Conservation (phyloP, 768 basidiomycete species). For the Rhodotorula graminis region DNA sequence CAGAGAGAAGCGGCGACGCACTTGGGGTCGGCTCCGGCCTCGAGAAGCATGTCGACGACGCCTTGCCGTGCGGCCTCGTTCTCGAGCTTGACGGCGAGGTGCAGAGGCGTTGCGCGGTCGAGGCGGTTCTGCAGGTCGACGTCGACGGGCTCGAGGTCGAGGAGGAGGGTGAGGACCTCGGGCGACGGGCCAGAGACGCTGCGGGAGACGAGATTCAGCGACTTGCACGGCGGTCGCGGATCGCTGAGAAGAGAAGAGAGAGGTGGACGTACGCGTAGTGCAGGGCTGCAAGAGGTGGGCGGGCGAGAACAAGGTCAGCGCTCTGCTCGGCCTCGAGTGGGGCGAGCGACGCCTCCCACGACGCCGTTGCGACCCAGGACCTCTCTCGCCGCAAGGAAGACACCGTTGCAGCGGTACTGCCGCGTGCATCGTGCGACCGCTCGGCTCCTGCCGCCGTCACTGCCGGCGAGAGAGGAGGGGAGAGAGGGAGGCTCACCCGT, state of each 20-base stretch:
- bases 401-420: no score
- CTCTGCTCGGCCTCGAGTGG: no score
- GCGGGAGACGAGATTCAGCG: slow-evolving; percentile 43
- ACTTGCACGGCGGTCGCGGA: no score
- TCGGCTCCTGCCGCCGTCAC: no score
- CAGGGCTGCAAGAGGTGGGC: slow-evolving; percentile 52
- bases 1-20: slow-evolving; percentile 45
- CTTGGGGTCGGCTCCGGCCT: slow-evolving; percentile 72
- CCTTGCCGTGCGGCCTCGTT: slow-evolving; percentile 56
- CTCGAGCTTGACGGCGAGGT: slow-evolving; percentile 59
- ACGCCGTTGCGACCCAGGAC: no score
- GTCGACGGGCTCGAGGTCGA: slow-evolving; percentile 70
- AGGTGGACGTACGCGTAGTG: slow-evolving; percentile 60
- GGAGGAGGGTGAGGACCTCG: slow-evolving; percentile 48
- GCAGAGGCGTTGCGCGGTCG: slow-evolving; percentile 70
- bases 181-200: slow-evolving; percentile 33
- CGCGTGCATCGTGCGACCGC: no score
- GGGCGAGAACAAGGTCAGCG: neutral
- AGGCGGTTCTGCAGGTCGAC: slow-evolving; percentile 70
- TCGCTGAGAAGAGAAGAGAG: neutral
- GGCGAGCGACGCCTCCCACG: no score
- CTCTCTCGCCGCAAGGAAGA: no score
- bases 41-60: slow-evolving; percentile 63
- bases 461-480: neutral
- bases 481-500: slow-evolving; percentile 56